Evolutionary conservation across 495 filamentous ascomycete genomes (phyloP).

Genomic region (Xylaria curta): DNA sequence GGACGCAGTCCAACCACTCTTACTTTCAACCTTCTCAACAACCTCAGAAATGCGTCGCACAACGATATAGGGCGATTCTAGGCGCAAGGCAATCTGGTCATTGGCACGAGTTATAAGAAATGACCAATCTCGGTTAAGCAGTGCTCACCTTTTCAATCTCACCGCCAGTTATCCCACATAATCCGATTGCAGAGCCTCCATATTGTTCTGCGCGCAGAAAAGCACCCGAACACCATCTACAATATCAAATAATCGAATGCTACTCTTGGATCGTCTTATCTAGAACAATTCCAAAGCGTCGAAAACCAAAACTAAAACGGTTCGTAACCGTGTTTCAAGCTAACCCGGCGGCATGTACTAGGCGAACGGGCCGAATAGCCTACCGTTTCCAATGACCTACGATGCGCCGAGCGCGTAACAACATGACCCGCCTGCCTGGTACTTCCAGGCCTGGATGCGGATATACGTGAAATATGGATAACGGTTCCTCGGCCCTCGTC

Average conservation of each 20-base stretch:
- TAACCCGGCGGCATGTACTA: neutral
- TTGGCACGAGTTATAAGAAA: too few relatives aligned
- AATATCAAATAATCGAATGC: neutral
- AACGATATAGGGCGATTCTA: too few relatives aligned
- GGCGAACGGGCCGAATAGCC: constrained; percentile 21
- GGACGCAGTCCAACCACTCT: too few relatives aligned
- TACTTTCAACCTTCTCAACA: too few relatives aligned
- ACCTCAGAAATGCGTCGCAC: too few relatives aligned
- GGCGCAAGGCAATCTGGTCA: neutral
- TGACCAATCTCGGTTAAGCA: neutral
- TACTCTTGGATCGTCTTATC: neutral
- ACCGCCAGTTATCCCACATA: neutral
- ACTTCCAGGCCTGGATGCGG: neutral
- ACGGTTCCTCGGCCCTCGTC: neutral
- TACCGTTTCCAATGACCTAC: constrained; percentile 9
- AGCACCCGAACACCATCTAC: neutral
- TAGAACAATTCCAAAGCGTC: neutral
- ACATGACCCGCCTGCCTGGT: neutral
- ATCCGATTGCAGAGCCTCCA: neutral
- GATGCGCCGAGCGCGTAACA: neutral
- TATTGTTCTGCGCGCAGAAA: neutral
- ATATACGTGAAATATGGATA: neutral
- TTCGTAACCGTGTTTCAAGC: neutral
- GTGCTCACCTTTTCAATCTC: neutral
- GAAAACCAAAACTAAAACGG: neutral